These are phyloP conservation scores for Botrytis galanthina DNA, from an alignment of 2,329 filamentous ascomycete species.

Conservation along the genomic window DNA sequence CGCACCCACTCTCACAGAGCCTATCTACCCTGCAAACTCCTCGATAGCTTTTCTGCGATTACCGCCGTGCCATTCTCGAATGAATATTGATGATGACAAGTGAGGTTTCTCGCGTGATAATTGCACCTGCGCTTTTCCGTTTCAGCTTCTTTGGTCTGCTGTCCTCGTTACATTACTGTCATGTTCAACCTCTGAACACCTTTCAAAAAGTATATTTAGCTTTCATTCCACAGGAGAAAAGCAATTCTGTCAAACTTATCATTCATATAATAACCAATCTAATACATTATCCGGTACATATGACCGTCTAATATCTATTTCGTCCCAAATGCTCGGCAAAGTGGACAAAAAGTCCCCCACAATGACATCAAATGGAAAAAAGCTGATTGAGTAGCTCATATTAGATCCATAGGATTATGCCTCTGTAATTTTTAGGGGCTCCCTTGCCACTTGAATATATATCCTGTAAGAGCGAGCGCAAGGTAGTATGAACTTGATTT, in stretches of 20 bases:
- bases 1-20: not conserved
- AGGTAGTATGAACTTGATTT: not conserved
- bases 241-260: no score
- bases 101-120: not conserved
- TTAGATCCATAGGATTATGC: not conserved
- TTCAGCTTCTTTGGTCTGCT: no score
- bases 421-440: not conserved
- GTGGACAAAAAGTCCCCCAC: no score
- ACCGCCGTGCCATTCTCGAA: not conserved
- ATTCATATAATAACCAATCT: not conserved
- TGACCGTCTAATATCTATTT: not conserved
- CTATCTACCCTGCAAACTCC: not conserved
- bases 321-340: not conserved
- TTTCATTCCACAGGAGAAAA: not conserved
- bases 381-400: no score
- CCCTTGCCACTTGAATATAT: not conserved
- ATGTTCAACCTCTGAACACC: not conserved
- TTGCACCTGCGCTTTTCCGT: not conserved
- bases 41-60: not conserved
- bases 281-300: not conserved
- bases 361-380: no score
- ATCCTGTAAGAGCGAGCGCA: no score
- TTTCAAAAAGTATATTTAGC: not conserved
- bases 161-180: no score
- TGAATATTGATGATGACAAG: not conserved